Conservation (phyloP, 75 land plant genomes). For the Ceratopteris richardii region DNA sequence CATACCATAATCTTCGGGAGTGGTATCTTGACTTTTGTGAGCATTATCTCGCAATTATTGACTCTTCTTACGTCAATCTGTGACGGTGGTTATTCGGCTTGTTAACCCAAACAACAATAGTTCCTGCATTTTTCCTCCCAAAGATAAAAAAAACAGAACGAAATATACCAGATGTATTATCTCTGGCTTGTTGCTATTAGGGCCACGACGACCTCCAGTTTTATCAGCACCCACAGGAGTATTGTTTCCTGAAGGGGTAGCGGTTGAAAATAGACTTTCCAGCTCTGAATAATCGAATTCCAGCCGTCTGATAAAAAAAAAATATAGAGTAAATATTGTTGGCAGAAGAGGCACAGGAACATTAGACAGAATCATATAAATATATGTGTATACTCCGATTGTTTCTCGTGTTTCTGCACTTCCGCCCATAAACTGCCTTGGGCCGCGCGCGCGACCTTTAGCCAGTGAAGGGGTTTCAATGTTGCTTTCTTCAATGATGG, state of each 20-base stretch:
- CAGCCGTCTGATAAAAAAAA: constrained; percentile 52
- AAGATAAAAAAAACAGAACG: neutral
- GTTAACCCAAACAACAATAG: no score
- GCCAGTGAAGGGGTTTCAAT: constrained; percentile 93
- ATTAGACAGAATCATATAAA: no score
- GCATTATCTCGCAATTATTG: constrained; percentile 96
- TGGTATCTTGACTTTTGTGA: constrained; percentile 89
- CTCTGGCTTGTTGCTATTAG: constrained; percentile 62
- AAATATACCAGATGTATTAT: constrained; percentile 75
- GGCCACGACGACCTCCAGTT: constrained; percentile 39
- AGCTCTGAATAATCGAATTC: constrained; percentile 87
- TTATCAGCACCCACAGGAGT: constrained; percentile 30
- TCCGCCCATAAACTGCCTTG: constrained; percentile 99
- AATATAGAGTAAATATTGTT: no score
- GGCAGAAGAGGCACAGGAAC: no score
- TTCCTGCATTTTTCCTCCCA: neutral
- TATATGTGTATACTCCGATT: constrained; percentile 40
- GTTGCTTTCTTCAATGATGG: constrained; percentile 49
- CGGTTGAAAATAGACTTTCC: constrained; percentile 81
- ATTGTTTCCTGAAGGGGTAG: constrained; percentile 30
- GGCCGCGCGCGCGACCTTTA: constrained; percentile 92
- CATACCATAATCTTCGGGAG: constrained; percentile 87
- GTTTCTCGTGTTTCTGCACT: constrained; percentile 64
- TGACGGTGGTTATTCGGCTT: neutral
- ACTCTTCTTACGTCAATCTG: constrained; percentile 96